Percentiles rank a stretch among this genome's conserved stretches.
phyloP scores from a whole-genome alignment of 2,329 filamentous ascomycete species.

The Myriangium duriaei region DNA sequence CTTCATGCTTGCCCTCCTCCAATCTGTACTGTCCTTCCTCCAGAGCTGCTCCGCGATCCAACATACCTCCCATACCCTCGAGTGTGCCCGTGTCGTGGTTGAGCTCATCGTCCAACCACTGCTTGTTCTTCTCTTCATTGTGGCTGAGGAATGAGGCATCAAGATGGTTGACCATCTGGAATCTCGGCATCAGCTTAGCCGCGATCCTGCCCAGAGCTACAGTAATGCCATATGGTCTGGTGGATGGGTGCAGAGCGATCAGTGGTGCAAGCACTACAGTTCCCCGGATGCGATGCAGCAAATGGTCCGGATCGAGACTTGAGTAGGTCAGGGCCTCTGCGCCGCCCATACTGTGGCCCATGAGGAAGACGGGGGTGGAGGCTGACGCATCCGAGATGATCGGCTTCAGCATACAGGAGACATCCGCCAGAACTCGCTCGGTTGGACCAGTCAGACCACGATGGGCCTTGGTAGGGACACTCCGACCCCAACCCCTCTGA shows the following conservation, averaged over 20 bases:
- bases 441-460: slow-evolving; percentile 66
- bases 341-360: slow-evolving; percentile 88
- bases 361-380: slow-evolving; percentile 58
- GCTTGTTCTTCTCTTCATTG: slow-evolving; percentile 50
- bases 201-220: slow-evolving; percentile 56
- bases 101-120: slow-evolving; percentile 53
- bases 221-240: slow-evolving; percentile 50
- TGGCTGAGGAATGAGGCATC: slow-evolving; percentile 53
- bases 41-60: slow-evolving; percentile 58
- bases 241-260: slow-evolving; percentile 55
- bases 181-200: slow-evolving; percentile 52
- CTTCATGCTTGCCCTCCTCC: slow-evolving; percentile 31
- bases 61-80: slow-evolving; percentile 63
- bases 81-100: slow-evolving; percentile 77
- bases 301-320: slow-evolving; percentile 32
- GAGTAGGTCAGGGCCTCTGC: slow-evolving; percentile 57
- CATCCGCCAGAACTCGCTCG: slow-evolving; percentile 58
- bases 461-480: slow-evolving; percentile 48
- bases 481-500: slow-evolving; percentile 77
- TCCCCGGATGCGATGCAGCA: slow-evolving; percentile 53
- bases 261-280: slow-evolving; percentile 70
- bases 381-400: slow-evolving; percentile 34
- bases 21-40: slow-evolving; percentile 40
- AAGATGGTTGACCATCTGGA: slow-evolving; percentile 55
- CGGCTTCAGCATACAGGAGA: slow-evolving; percentile 59